Evolutionary conservation across 345 rosid species (phyloP).

Genomic region (Pistacia vera): DNA sequence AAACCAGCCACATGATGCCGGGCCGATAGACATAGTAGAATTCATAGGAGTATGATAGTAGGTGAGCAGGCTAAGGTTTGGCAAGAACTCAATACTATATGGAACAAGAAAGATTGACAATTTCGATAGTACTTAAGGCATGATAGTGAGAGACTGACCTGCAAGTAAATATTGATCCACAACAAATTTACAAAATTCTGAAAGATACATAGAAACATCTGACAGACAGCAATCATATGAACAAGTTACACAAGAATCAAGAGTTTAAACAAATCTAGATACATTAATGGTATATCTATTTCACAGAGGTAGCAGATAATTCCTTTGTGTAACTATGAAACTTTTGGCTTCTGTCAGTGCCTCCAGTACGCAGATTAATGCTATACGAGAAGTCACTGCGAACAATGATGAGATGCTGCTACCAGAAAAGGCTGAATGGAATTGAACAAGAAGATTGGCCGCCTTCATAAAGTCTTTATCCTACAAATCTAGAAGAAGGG

Average conservation of each 20-base stretch:
- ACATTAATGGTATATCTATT: constrained; percentile 27
- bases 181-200: constrained; percentile 28
- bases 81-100: too few relatives aligned
- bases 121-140: neutral
- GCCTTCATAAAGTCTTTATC: constrained; percentile 1
- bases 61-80: too few relatives aligned
- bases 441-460: constrained; percentile 18
- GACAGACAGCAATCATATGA: constrained; percentile 24
- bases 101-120: too few relatives aligned
- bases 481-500: constrained; percentile 53
- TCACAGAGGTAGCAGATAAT: constrained; percentile 18
- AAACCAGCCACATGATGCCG: neutral
- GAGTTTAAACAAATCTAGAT: constrained; percentile 25
- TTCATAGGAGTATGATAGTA: too few relatives aligned
- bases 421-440: constrained; percentile 10
- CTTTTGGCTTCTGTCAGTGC: constrained; percentile 11
- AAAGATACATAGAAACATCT: constrained; percentile 18
- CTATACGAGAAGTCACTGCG: constrained; percentile 22
- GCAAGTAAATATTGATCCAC: neutral
- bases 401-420: constrained; percentile 25
- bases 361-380: constrained; percentile 25
- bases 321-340: neutral
- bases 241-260: constrained; percentile 32
- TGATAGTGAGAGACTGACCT: neutral
- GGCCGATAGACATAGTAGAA: too few relatives aligned